Evolutionary conservation across 345 rosid species (phyloP).

Genomic region (rapeseed (Brassica napus)): DNA sequence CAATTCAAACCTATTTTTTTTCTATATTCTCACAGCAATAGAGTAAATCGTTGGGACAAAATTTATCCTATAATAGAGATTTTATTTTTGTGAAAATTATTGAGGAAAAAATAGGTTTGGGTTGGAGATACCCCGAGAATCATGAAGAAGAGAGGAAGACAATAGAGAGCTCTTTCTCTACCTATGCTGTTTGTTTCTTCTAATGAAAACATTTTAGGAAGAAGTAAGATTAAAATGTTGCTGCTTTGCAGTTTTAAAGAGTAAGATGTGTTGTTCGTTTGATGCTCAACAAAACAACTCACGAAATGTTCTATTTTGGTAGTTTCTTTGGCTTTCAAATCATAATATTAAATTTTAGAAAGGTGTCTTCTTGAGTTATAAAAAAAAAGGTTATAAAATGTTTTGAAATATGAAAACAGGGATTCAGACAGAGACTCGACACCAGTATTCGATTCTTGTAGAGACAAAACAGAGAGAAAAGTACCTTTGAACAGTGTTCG

Average conservation of each 20-base stretch:
- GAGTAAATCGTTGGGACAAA: too few relatives aligned
- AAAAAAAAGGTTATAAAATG: not conserved
- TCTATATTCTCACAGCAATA: too few relatives aligned
- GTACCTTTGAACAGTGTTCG: not conserved
- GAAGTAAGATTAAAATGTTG: not conserved
- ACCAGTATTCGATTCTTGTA: not conserved
- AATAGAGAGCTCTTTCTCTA: not conserved
- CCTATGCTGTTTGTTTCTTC: not conserved
- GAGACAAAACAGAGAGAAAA: not conserved
- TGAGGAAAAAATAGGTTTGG: too few relatives aligned
- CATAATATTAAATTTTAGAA: not conserved
- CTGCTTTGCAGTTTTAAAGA: not conserved
- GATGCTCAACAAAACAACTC: not conserved
- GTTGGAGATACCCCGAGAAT: not conserved
- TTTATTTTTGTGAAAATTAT: too few relatives aligned
- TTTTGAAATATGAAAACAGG: not conserved
- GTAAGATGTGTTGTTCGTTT: not conserved
- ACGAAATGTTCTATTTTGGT: not conserved
- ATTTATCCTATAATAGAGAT: too few relatives aligned
- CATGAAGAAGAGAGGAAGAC: conserved; percentile 3
- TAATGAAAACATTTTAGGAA: not conserved
- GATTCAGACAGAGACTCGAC: not conserved
- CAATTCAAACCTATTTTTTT: too few relatives aligned
- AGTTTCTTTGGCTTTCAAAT: not conserved
- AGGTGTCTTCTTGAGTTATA: not conserved